Evolutionary conservation across 148 eudicot species (phyloP).

Genomic region (Fagopyrum tataricum): DNA sequence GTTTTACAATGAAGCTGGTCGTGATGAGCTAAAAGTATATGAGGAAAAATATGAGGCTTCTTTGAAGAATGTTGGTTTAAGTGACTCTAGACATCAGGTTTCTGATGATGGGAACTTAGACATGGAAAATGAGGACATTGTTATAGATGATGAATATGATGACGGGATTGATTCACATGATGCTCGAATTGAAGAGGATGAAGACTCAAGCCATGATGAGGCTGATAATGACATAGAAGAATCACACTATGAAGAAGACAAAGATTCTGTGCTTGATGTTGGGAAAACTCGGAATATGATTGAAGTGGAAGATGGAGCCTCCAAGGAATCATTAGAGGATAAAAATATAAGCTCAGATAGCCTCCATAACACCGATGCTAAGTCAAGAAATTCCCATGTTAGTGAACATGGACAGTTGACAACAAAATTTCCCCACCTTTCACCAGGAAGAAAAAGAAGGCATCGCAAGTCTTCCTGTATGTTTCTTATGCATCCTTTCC

Average conservation of each 20-base stretch:
- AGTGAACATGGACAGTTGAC: slow-evolving; percentile 39
- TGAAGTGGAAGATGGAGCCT: slow-evolving; percentile 36
- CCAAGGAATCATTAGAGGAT: slow-evolving; percentile 25
- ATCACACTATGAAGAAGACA: slow-evolving; percentile 31
- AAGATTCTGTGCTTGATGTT: slow-evolving; percentile 21
- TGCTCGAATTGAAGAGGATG: slow-evolving; percentile 49
- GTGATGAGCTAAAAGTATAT: slow-evolving; percentile 72
- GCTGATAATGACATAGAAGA: slow-evolving; percentile 22
- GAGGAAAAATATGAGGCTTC: slow-evolving; percentile 91
- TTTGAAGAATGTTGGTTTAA: slow-evolving; percentile 47
- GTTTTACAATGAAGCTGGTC: slow-evolving; percentile 95
- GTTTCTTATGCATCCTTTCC: slow-evolving; percentile 14
- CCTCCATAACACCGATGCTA: slow-evolving; percentile 24
- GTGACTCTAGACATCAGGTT: slow-evolving; percentile 23
- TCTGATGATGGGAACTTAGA: slow-evolving; percentile 30
- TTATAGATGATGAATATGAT: slow-evolving; percentile 80
- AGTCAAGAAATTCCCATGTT: slow-evolving; percentile 26
- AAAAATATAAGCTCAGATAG: slow-evolving; percentile 26
- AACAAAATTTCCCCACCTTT: slow-evolving; percentile 31
- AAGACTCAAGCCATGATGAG: slow-evolving; percentile 28
- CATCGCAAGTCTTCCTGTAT: slow-evolving; percentile 59
- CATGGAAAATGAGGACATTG: slow-evolving; percentile 33
- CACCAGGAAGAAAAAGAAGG: slow-evolving; percentile 51
- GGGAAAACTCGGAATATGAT: slow-evolving; percentile 23
- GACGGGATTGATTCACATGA: slow-evolving; percentile 84